Percentiles rank a stretch among this genome's conserved stretches.
phyloP scores from a whole-genome alignment of 2,329 filamentous ascomycete species.

The Teratosphaeria pseudoeucalypti region DNA sequence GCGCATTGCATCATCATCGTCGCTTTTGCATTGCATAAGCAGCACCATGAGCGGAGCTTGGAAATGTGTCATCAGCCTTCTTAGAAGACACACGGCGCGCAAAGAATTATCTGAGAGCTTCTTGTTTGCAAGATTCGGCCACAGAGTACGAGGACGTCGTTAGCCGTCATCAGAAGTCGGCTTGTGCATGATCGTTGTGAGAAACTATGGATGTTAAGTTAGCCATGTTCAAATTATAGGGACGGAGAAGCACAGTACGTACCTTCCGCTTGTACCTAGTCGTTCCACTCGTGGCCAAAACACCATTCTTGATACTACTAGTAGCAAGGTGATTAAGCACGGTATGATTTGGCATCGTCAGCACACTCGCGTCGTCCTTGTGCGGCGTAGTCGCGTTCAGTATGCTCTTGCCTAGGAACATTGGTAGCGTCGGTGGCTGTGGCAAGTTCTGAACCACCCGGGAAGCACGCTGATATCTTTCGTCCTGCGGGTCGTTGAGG shows the following conservation, averaged over 20 bases:
- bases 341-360: constrained; percentile 95
- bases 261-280: constrained; percentile 97
- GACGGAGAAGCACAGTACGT: constrained; percentile 2
- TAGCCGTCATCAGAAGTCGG: constrained; percentile 48
- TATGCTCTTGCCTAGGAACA: constrained; percentile 90
- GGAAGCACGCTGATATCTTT: constrained; percentile 62
- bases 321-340: constrained; percentile 94
- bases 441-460: constrained; percentile 65
- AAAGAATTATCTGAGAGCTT: background rate
- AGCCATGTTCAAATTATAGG: constrained; percentile 7
- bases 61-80: background rate
- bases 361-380: constrained; percentile 95
- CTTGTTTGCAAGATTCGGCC: background rate
- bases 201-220: constrained; percentile 52
- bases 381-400: constrained; percentile 82
- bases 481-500: constrained; percentile 52
- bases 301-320: constrained; percentile 94
- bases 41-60: background rate
- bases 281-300: constrained; percentile 88
- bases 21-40: background rate
- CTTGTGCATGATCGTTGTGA: constrained; percentile 97
- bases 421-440: constrained; percentile 71
- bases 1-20: background rate
- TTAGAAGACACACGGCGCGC: background rate
- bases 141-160: constrained; percentile 6